A percentile compares a stretch with the other conserved stretches of the same genome.
Evolutionary conservation across 139 green algal species (phyloP).

Genomic region (Pleodorina starrii): DNA sequence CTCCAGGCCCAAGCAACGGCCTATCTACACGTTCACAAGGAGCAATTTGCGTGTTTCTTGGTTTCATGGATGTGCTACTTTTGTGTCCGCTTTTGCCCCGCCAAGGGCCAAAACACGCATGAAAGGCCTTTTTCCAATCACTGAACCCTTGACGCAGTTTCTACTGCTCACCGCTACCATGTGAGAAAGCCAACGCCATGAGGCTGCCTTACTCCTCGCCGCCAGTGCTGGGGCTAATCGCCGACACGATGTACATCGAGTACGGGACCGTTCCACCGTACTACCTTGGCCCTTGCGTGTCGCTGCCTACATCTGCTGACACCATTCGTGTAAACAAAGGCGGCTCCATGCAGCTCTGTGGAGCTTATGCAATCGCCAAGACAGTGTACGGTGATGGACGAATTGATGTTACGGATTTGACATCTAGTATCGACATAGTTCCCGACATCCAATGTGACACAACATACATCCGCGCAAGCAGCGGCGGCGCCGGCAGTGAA

Average conservation of each 20-base stretch:
- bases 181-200: neutral
- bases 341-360: no score
- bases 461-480: neutral
- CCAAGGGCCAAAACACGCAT: no score
- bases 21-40: no score
- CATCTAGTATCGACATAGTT: neutral
- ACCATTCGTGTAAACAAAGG: no score
- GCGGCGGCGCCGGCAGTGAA: neutral
- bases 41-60: no score
- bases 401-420: neutral
- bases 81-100: no score
- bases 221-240: neutral
- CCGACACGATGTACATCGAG: conserved; percentile 3
- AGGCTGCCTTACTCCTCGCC: neutral
- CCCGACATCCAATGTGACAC: neutral
- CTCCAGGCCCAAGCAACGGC: no score
- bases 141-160: conserved; percentile 1
- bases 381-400: neutral
- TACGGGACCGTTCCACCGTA: conserved; percentile 19
- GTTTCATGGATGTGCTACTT: no score
- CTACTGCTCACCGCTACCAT: conserved; percentile 36
- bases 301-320: neutral
- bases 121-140: no score
- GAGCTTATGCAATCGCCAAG: neutral
- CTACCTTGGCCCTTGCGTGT: conserved; percentile 10